Evolutionary conservation across 352 stramenopile genomes (phyloP).

Genomic region (Discostella stelligera): DNA sequence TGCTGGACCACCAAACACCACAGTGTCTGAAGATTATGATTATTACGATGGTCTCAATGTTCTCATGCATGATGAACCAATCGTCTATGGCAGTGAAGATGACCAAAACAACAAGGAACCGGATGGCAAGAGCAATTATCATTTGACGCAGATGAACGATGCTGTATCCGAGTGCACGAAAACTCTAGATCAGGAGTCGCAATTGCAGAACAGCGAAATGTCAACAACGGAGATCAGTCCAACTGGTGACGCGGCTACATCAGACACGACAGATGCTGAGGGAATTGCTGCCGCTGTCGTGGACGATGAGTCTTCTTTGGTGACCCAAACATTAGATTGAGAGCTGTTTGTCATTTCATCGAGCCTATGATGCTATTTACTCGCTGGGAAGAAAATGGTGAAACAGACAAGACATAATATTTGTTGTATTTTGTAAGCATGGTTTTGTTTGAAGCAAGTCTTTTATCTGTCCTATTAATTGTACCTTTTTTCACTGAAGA

Average conservation of each 20-base stretch:
- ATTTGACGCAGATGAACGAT: constrained; percentile 31
- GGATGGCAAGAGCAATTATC: constrained; percentile 10
- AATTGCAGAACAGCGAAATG: not conserved
- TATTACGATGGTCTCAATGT: constrained; percentile 17
- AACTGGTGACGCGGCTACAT: not conserved
- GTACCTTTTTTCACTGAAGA: too few species aligned
- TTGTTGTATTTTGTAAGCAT: not conserved
- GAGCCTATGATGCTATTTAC: not conserved
- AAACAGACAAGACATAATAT: not conserved
- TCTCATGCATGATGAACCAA: constrained; percentile 13
- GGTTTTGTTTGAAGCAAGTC: too few species aligned
- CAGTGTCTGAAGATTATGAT: not conserved
- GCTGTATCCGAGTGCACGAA: constrained; percentile 35
- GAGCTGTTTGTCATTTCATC: not conserved
- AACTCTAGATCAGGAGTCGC: constrained; percentile 34
- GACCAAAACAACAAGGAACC: not conserved
- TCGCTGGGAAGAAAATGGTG: not conserved
- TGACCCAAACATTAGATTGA: constrained; percentile 3
- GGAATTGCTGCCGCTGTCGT: not conserved
- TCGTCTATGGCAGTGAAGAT: not conserved
- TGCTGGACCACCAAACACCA: not conserved
- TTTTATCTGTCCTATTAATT: too few species aligned
- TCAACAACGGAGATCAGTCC: not conserved
- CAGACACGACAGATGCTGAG: not conserved
- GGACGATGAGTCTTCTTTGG: constrained; percentile 6